Conservation (phyloP, 305 asterid species). For the Rubia balearica region DNA sequence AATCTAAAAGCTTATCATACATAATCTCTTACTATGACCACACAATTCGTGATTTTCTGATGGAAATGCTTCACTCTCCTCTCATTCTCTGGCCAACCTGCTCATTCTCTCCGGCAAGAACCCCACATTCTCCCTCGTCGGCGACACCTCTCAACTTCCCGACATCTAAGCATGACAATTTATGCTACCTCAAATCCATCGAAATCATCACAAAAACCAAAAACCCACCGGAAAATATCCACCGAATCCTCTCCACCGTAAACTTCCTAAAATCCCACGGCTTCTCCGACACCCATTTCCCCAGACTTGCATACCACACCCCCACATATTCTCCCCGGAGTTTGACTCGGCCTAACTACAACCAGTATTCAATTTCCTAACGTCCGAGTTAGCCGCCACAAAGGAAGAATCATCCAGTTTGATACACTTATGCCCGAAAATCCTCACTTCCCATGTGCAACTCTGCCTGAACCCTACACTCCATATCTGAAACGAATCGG, state of each 20-base stretch:
- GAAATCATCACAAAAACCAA: conserved; percentile 17
- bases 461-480: conserved; percentile 29
- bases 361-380: conserved; percentile 22
- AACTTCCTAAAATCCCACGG: conserved; percentile 28
- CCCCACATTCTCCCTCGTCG: background rate
- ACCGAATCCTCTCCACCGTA: conserved; percentile 23
- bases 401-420: conserved; percentile 26
- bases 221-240: conserved; percentile 22
- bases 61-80: conserved; percentile 14
- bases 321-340: conserved; percentile 21
- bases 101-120: conserved; percentile 2
- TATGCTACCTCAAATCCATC: conserved; percentile 24
- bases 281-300: conserved; percentile 22
- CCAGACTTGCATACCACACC: conserved; percentile 23
- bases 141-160: conserved; percentile 19
- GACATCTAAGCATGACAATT: conserved; percentile 21
- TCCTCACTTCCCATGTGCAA: conserved; percentile 26
- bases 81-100: conserved; percentile 3
- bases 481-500: conserved; percentile 23
- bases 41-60: background rate
- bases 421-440: conserved; percentile 27
- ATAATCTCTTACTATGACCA: background rate
- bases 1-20: too few species aligned
- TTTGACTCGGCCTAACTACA: conserved; percentile 16
- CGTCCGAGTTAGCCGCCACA: conserved; percentile 24